These are phyloP conservation scores for Lithohypha guttulata DNA, from an alignment of 2,329 filamentous ascomycete species.

Conservation along the genomic window DNA sequence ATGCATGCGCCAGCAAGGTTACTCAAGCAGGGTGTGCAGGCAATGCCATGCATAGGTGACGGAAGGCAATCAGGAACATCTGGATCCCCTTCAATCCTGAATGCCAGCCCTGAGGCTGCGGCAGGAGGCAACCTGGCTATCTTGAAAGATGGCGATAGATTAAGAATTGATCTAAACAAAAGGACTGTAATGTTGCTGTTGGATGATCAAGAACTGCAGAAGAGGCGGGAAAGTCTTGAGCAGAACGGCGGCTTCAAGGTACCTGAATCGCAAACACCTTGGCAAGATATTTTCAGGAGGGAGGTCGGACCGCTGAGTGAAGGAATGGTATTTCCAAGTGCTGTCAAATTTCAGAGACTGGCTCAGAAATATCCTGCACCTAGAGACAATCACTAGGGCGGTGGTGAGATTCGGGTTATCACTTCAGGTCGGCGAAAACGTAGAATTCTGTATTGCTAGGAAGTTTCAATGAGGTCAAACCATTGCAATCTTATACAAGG, in stretches of 20 bases:
- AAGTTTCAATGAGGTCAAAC: no score
- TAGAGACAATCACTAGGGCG: constrained; percentile 34
- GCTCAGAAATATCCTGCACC: constrained; percentile 34
- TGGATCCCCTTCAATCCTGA: constrained; percentile 45
- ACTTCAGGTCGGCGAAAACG: no score
- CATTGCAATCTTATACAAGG: no score
- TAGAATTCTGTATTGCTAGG: no score
- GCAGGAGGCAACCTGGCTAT: constrained; percentile 45
- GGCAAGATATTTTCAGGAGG: constrained; percentile 41
- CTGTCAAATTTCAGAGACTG: constrained; percentile 38
- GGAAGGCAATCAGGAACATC: constrained; percentile 47
- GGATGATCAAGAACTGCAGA: constrained; percentile 31
- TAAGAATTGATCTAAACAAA: constrained; percentile 41
- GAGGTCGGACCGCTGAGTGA: constrained; percentile 37
- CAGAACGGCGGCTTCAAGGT: constrained; percentile 29
- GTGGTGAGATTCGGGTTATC: no score
- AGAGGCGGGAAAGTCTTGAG: constrained; percentile 30
- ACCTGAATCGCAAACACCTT: constrained; percentile 38
- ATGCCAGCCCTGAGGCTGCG: constrained; percentile 45
- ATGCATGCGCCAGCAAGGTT: constrained; percentile 40
- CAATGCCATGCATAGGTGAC: constrained; percentile 44
- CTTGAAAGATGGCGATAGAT: constrained; percentile 38
- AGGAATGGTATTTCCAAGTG: constrained; percentile 38
- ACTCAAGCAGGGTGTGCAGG: constrained; percentile 35
- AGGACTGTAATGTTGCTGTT: constrained; percentile 41